Base-by-base conservation (phyloP, 2,329 filamentous ascomycete species). In the Apiospora hydei region DNA sequence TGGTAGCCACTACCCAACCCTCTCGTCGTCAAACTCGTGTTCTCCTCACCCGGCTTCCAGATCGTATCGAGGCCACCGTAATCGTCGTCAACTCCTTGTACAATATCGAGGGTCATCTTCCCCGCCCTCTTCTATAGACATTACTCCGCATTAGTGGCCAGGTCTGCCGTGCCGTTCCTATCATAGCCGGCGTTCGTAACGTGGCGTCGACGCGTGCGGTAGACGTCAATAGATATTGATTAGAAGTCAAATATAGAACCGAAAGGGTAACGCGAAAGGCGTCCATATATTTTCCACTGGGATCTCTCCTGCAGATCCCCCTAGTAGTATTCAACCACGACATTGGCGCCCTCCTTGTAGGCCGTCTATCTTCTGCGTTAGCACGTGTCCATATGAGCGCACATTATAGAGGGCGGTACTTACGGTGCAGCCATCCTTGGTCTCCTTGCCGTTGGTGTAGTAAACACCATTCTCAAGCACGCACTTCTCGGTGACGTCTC, bases 401-500 rank as follows among this genome's bases (percentile, higher is more conserved):
- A 61, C 44, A 14, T n/a, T 41, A 69, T 18, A 18, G 46, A 26
- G 34, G 38, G 47, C 24, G 34, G 30, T 73, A 89, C 93, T 88
- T 91, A 96, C 94, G 69, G 94, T 97, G 90, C 94, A 97, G 73
- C 94, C 94, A 74, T 84, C 86, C 3, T 41, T 26, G 5, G 24
- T 26, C 24, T 4, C 8, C 18, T 41, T 30, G 57, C 57, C 67
- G 21, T 69, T 14, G 5, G 34, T 49, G 67, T 46, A 47, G 67
- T 69, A 69, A 1, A 30, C 10, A 41, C 69, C 69, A 21, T 70
- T 24, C 75, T 88, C 84, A 79, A 92, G 92, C 75, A 87, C 89
- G 88, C 94, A 97, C 69, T 82, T 77, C 68, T 78, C 80, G 75
- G 80, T 84, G 71, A 86, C 82, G 74, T 94, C 92, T 71, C 94